Evolutionary conservation across 129 eudicot genomes (phyloP).

Genomic region (Tagetes patula): DNA sequence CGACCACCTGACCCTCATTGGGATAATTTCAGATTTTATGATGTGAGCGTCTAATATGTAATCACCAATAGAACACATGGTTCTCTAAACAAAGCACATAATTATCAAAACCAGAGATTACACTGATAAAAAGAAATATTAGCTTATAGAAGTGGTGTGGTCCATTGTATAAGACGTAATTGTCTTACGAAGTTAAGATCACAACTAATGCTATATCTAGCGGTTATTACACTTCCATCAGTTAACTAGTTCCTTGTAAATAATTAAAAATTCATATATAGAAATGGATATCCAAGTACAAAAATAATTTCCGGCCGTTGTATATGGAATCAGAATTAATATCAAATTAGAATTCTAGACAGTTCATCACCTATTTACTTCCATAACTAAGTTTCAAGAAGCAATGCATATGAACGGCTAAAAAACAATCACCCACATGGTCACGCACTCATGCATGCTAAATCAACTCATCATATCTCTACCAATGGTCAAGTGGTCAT

Average conservation of each 20-base stretch:
- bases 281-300: not conserved
- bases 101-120: not conserved
- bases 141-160: not conserved
- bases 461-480: not conserved
- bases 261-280: not conserved
- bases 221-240: not conserved
- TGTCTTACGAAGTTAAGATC: not conserved
- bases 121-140: not conserved
- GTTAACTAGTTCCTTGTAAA: not conserved
- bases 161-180: not conserved
- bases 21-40: not conserved
- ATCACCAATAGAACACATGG: not conserved
- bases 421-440: not conserved
- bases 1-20: not conserved
- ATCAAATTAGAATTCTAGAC: slow-evolving; percentile 3
- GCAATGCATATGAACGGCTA: not conserved
- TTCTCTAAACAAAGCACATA: not conserved
- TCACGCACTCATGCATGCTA: not conserved
- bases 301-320: not conserved
- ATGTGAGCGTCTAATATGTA: not conserved
- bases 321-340: not conserved
- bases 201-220: not conserved
- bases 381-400: slow-evolving; percentile 7
- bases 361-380: not conserved
- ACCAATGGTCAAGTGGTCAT: not conserved